Conservation (phyloP, 108 stramenopile species). For the Chaetoceros tenuissimus region DNA sequence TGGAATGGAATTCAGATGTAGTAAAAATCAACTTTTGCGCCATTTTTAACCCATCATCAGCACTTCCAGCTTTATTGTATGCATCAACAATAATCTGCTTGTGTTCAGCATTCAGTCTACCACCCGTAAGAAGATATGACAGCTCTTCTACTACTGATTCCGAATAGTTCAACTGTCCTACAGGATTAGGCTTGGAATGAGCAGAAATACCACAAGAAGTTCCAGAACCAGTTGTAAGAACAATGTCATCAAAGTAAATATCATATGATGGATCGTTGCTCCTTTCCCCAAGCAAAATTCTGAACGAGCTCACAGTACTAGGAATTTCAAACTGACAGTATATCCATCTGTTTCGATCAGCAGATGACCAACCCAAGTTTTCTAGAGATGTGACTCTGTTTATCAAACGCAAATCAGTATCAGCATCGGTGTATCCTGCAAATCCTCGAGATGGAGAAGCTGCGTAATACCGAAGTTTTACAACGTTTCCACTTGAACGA, state of each 20-base stretch:
- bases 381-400: not conserved
- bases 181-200: not conserved
- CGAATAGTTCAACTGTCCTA: constrained; percentile 3
- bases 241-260: not conserved
- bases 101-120: constrained; percentile 27
- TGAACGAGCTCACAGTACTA: not conserved
- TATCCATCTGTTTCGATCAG: not conserved
- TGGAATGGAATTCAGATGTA: constrained; percentile 46
- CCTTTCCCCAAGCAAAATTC: not conserved
- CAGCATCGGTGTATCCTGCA: not conserved
- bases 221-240: not conserved
- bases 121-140: constrained; percentile 34
- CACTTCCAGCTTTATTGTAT: constrained; percentile 12
- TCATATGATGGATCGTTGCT: not conserved
- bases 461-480: not conserved
- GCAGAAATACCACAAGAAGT: not conserved
- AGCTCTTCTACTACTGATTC: constrained; percentile 21
- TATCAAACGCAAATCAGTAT: not conserved
- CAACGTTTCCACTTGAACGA: not conserved
- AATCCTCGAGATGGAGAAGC: not conserved
- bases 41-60: constrained; percentile 1
- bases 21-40: constrained; percentile 19
- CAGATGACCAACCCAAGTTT: too few relatives aligned
- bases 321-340: not conserved
- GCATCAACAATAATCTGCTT: constrained; percentile 15